Percentiles rank a stretch among this genome's conserved stretches.
Conservation (phyloP, 331 rosid species). For the Pyrus hybrid region DNA sequence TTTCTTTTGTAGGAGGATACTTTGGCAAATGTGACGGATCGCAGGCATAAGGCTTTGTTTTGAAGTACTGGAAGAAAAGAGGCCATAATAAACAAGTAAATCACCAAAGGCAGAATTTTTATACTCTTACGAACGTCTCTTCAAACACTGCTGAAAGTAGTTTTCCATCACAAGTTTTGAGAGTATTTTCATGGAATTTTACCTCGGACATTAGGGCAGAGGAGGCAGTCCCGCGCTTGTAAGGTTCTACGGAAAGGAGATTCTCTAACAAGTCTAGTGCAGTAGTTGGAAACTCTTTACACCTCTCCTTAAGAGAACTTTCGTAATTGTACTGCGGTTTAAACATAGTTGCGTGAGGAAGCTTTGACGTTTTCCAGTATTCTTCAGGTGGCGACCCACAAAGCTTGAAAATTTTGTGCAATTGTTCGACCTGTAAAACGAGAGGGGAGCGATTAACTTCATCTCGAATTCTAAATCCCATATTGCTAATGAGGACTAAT, state of each 20-base stretch:
- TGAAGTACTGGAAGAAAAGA: constrained; percentile 57
- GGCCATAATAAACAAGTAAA: background rate
- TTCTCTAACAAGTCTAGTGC: constrained; percentile 56
- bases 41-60: constrained; percentile 66
- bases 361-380: constrained; percentile 71
- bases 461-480: background rate
- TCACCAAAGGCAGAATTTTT: background rate
- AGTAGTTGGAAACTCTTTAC: constrained; percentile 51
- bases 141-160: background rate
- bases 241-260: constrained; percentile 63
- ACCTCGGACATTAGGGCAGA: constrained; percentile 90
- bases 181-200: too few relatives aligned
- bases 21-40: constrained; percentile 78
- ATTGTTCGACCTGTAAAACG: constrained; percentile 71
- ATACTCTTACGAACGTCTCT: background rate
- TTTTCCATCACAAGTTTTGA: background rate
- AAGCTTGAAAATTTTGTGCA: constrained; percentile 89
- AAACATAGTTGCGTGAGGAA: constrained; percentile 87
- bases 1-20: constrained; percentile 90
- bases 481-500: background rate
- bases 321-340: constrained; percentile 74
- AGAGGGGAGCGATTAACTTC: background rate
- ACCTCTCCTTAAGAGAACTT: constrained; percentile 57
- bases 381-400: constrained; percentile 94
- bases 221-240: constrained; percentile 79